A percentile compares a stretch with the other conserved stretches of the same genome.
Conservation (phyloP, 2,329 filamentous ascomycete species). For the Botrytis hyacinthi region DNA sequence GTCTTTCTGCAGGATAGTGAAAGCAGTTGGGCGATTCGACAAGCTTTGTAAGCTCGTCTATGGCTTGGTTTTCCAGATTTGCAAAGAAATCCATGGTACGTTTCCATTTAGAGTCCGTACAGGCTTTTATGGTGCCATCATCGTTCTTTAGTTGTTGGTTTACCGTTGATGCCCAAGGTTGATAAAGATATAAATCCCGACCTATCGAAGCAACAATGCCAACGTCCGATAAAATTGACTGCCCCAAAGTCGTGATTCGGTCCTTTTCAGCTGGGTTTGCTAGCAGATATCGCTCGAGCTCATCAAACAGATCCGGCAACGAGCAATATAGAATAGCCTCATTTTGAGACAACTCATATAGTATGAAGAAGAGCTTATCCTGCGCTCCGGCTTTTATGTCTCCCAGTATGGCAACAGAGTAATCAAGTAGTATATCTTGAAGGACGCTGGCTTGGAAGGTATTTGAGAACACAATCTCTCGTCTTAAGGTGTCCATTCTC, state of each 20-base stretch:
- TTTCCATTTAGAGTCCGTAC: neutral
- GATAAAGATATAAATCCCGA: neutral
- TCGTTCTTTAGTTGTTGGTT: neutral
- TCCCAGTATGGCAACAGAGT: neutral
- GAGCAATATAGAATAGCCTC: neutral
- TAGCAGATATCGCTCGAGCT: neutral
- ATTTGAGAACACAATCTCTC: neutral
- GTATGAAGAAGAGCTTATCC: neutral
- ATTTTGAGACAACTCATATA: neutral
- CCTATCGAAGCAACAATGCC: neutral
- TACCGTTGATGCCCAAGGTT: neutral
- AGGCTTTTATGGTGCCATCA: neutral
- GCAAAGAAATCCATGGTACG: neutral
- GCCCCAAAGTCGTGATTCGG: neutral
- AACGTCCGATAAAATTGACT: neutral
- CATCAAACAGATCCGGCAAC: neutral
- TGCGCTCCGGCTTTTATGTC: neutral
- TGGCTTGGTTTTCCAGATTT: neutral
- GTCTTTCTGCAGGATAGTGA: neutral
- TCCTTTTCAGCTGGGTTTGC: neutral
- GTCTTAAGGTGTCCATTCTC: neutral
- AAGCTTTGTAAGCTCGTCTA: neutral
- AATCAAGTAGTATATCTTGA: neutral
- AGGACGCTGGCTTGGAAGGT: neutral
- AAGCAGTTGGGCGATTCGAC: neutral